These are phyloP conservation scores for Candida ulmi DNA, from an alignment of 805 yeast genomes.

Conservation along the genomic window DNA sequence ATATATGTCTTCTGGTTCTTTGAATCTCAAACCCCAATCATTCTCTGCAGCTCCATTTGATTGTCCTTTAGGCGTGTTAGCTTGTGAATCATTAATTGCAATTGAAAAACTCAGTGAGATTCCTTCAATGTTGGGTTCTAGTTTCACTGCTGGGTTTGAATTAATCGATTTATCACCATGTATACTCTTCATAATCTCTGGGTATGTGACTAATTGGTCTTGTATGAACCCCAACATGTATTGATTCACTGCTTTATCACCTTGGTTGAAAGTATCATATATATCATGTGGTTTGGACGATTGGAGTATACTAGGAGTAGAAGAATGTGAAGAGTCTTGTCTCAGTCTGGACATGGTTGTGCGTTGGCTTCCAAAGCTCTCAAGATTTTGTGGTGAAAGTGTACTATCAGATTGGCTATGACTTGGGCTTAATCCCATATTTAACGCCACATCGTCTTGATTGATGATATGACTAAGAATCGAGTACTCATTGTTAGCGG, in stretches of 20 bases:
- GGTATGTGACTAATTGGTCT: slow-evolving; percentile 41
- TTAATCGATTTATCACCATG: slow-evolving; percentile 13
- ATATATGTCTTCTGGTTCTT: slow-evolving; percentile 77
- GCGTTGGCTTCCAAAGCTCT: not conserved
- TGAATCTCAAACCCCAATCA: slow-evolving; percentile 38
- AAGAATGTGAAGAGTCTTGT: slow-evolving; percentile 6
- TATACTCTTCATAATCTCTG: slow-evolving; percentile 44
- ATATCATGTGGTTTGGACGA: slow-evolving; percentile 14
- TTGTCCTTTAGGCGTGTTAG: not conserved
- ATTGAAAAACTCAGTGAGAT: slow-evolving; percentile 23
- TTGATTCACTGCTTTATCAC: slow-evolving; percentile 60
- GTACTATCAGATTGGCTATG: slow-evolving; percentile 9
- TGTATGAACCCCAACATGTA: slow-evolving; percentile 52
- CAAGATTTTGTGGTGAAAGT: slow-evolving; percentile 8
- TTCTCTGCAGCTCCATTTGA: slow-evolving; percentile 2
- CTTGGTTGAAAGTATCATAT: slow-evolving; percentile 34
- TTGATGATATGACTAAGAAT: slow-evolving; percentile 61
- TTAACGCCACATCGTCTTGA: slow-evolving; percentile 19
- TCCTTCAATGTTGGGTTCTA: no score
- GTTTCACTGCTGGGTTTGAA: slow-evolving; percentile 2
- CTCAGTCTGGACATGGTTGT: slow-evolving; percentile 2
- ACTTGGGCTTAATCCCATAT: slow-evolving; percentile 1
- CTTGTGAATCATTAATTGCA: slow-evolving; percentile 18
- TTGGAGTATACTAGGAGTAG: slow-evolving; percentile 15
- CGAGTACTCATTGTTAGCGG: slow-evolving; percentile 71